Base-by-base conservation (phyloP, 1,139 yeast species). In the Lodderomyces margitis region DNA sequence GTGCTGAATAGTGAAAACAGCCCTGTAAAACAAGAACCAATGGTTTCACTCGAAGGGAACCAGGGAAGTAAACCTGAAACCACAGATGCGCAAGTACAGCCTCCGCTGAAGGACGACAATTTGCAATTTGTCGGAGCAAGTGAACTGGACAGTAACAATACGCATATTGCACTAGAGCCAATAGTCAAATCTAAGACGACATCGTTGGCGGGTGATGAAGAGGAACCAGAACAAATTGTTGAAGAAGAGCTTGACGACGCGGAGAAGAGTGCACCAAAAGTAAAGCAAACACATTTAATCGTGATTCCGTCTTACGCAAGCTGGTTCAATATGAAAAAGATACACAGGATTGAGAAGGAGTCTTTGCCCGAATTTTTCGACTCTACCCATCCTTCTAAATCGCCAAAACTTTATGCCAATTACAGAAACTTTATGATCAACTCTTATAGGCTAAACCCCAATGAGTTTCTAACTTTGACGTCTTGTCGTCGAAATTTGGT, bases 361-460 rank as follows among this genome's bases (percentile, higher is more conserved):
- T 86, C 96, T 1, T 64, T 92, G 38, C 97, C 98, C 1, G 98
- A 92, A 61, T 92, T 88, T 60, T 92, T 92, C 73, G 79, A 80
- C 49, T 74, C 80, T 37, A 70, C 81, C 47, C 85, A 84, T 57
- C 78, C 85, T 37, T 80, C 94, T 36, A 94, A 94, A 61, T 87
- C 97, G 1, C 95, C 97, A 3, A 81, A 84, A 52, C 83, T 89
- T 34, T 92, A 91, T 62, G 77, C 80, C 44, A 87, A 85, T 59
- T 91, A 89, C 61, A 80, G 99, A 58, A 92, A 91, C 60, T 92
- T 92, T 61, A 88, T 92, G 95, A 75, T 92, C 38, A 89, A 92
- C 62, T 79, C 96, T 5, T 94, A 92, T 61, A 75, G 98, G 51
- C 69, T 92, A 46, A 91, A 92, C 59, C 98, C 98, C 11, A 83